phyloP scores from a whole-genome alignment of 1,139 yeast species.

The Eremothecium gossypii region DNA sequence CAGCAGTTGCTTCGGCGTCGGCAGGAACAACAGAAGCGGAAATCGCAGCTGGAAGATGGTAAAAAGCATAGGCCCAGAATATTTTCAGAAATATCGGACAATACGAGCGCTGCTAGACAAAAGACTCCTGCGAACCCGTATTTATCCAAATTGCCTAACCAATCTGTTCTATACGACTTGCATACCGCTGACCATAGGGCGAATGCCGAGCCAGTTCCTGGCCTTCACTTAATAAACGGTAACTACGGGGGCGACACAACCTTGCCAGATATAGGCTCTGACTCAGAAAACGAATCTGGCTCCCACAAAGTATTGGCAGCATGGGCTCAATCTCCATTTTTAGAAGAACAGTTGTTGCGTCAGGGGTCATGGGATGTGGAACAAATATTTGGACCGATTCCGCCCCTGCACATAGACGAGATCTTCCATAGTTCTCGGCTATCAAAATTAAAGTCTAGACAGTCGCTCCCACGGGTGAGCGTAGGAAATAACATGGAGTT shows the following conservation, averaged over 20 bases:
- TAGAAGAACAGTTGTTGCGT: slow-evolving; percentile 34
- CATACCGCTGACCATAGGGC: slow-evolving; percentile 27
- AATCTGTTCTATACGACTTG: slow-evolving; percentile 21
- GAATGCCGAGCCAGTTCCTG: slow-evolving; percentile 15
- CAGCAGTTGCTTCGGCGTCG: slow-evolving; percentile 17
- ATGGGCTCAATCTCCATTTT: slow-evolving; percentile 27
- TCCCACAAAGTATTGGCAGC: slow-evolving; percentile 19
- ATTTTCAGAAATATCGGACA: slow-evolving; percentile 12
- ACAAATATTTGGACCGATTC: slow-evolving; percentile 68
- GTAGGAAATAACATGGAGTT: slow-evolving; percentile 5
- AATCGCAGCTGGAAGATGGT: slow-evolving; percentile 21
- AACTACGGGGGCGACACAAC: slow-evolving; percentile 13
- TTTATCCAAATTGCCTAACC: slow-evolving; percentile 6
- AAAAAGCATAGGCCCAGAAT: slow-evolving; percentile 17
- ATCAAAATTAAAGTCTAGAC: slow-evolving; percentile 45
- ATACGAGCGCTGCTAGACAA: slow-evolving; percentile 3
- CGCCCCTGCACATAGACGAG: slow-evolving; percentile 58
- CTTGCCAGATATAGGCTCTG: slow-evolving; percentile 26
- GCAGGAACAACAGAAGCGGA: slow-evolving; percentile 22
- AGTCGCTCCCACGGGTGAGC: slow-evolving; percentile 41
- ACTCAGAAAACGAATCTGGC: slow-evolving; percentile 28
- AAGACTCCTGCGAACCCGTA: slow-evolving; percentile 4
- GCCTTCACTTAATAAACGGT: not conserved
- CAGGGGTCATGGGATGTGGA: slow-evolving; percentile 65
- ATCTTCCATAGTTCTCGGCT: slow-evolving; percentile 45